These are phyloP conservation scores for Tetradesmus lagerheimii DNA, from an alignment of 139 green algal species.

Conservation along the genomic window DNA sequence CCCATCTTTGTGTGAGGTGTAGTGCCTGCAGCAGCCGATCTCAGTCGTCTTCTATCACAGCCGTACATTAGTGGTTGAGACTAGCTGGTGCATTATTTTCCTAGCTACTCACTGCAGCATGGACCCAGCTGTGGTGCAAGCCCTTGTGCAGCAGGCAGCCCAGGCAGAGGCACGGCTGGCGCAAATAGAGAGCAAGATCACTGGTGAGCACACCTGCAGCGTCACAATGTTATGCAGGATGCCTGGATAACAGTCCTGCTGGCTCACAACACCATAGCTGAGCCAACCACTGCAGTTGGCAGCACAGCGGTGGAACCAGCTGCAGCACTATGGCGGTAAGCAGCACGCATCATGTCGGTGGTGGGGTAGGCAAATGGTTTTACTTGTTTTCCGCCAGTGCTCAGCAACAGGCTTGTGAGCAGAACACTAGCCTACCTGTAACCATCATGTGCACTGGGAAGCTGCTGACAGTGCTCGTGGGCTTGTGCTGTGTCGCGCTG, in stretches of 20 bases:
- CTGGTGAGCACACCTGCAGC: not conserved
- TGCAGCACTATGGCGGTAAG: too few relatives aligned
- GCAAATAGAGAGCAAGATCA: conserved; percentile 35
- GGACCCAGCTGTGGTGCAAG: conserved; percentile 28
- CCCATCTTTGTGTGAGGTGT: not conserved
- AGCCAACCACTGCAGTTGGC: too few relatives aligned
- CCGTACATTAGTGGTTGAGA: too few relatives aligned
- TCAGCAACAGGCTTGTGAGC: too few relatives aligned
- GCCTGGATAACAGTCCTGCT: too few relatives aligned
- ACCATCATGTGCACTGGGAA: not conserved
- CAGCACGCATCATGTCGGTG: too few relatives aligned
- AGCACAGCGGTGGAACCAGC: not conserved
- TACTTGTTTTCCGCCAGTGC: too few relatives aligned
- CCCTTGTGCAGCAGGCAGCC: conserved; percentile 31
- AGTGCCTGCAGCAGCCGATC: conserved; percentile 1
- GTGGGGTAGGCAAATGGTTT: too few relatives aligned
- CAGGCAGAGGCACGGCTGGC: conserved; percentile 21
- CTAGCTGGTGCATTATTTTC: too few relatives aligned
- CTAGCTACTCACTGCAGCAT: not conserved
- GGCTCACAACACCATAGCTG: too few relatives aligned
- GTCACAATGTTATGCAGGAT: too few relatives aligned
- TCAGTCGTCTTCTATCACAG: not conserved
- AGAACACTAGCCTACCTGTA: too few relatives aligned
- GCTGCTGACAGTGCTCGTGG: not conserved
- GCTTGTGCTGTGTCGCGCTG: not conserved